Evolutionary conservation across 805 yeast genomes (phyloP).

Genomic region (Candida multigemmis): DNA sequence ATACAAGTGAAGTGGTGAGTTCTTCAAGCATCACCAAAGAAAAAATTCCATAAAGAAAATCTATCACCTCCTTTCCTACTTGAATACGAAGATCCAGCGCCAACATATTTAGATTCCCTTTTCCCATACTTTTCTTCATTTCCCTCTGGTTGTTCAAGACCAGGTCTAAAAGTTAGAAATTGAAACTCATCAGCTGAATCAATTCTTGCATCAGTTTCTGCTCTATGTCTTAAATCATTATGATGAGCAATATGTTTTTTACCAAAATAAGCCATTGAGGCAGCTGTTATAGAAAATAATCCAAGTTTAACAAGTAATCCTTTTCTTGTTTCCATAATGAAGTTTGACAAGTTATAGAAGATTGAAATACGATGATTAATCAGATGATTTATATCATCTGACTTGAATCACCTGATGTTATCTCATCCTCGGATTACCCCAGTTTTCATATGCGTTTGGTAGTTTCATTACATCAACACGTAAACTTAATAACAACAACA

Average conservation of each 20-base stretch:
- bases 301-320: conserved; percentile 27
- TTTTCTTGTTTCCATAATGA: conserved; percentile 23
- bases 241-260: conserved; percentile 24
- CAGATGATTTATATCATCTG: no score
- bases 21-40: no score
- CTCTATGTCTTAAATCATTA: conserved; percentile 24
- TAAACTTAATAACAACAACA: not conserved
- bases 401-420: no score
- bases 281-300: conserved; percentile 18
- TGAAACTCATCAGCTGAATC: conserved; percentile 23
- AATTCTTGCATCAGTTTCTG: conserved; percentile 26
- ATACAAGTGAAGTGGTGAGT: no score
- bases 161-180: conserved; percentile 37
- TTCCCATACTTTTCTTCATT: conserved; percentile 21
- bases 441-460: not conserved
- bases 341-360: not conserved
- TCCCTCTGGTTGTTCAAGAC: conserved; percentile 36
- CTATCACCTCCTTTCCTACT: conserved; percentile 53
- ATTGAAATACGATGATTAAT: no score
- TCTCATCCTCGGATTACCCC: no score
- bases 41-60: conserved; percentile 20
- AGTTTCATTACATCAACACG: not conserved
- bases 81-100: conserved; percentile 52
- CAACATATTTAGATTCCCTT: conserved; percentile 60
- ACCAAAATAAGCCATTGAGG: conserved; percentile 22